Evolutionary conservation across 495 filamentous ascomycete species (phyloP).

Genomic region (Aspergillus steynii): DNA sequence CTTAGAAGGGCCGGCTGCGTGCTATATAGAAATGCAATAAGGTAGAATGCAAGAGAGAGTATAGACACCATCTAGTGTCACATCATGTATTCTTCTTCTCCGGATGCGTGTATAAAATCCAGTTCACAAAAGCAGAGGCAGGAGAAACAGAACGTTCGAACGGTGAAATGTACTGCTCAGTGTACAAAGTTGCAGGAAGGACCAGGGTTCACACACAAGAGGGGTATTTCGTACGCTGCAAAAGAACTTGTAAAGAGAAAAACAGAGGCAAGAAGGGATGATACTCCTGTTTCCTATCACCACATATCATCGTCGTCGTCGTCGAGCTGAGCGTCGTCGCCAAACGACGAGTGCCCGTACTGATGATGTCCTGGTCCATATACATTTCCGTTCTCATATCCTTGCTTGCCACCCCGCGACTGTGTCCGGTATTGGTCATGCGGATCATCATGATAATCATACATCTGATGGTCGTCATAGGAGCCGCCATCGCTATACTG

Average conservation of each 20-base stretch:
- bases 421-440: conserved; percentile 54
- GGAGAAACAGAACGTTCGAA: conserved; percentile 13
- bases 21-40: conserved; percentile 5
- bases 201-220: conserved; percentile 30
- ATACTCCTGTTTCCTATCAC: conserved; percentile 37
- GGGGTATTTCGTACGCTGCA: conserved; percentile 39
- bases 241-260: conserved; percentile 18
- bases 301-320: conserved; percentile 59
- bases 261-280: conserved; percentile 27
- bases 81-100: conserved; percentile 1
- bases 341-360: conserved; percentile 52
- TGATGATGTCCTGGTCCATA: conserved; percentile 48
- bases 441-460: conserved; percentile 56
- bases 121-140: conserved; percentile 11
- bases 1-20: neutral
- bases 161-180: conserved; percentile 18
- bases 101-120: neutral
- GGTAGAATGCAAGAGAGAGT: conserved; percentile 2
- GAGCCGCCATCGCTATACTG: conserved; percentile 53
- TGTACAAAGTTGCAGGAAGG: conserved; percentile 31
- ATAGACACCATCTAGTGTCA: neutral
- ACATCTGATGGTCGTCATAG: conserved; percentile 59
- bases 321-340: conserved; percentile 48
- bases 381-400: conserved; percentile 47
- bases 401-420: conserved; percentile 51